These are phyloP conservation scores for Moesziomyces sp. DNA, from an alignment of 1,284 basidiomycete genomes.

Conservation along the genomic window DNA sequence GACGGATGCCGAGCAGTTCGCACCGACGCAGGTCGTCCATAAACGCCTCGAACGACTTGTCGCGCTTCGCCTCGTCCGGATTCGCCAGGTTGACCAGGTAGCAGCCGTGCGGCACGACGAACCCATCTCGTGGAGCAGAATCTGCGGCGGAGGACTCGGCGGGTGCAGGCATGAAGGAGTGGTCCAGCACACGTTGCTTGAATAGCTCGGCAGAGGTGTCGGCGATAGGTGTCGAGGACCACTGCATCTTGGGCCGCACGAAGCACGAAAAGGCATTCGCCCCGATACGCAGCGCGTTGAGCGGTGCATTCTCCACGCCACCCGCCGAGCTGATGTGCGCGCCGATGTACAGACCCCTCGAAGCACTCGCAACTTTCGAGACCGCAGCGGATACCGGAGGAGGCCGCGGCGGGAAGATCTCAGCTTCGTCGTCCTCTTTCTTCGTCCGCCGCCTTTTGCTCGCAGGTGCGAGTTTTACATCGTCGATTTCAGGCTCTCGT, in stretches of 20 bases:
- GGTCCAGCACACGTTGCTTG: constrained; percentile 14
- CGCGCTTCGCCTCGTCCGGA: constrained; percentile 80
- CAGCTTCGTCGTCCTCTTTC: constrained; percentile 17
- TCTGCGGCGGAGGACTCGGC: too few species aligned
- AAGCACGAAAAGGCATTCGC: constrained; percentile 86
- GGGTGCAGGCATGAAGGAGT: constrained; percentile 19
- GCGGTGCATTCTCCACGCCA: constrained; percentile 79
- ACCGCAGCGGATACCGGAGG: neutral
- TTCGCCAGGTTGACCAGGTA: constrained; percentile 88
- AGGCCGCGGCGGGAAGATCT: constrained; percentile 24
- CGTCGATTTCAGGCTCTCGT: neutral
- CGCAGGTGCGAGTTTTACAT: constrained; percentile 1
- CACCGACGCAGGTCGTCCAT: constrained; percentile 84
- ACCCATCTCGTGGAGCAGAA: constrained; percentile 18
- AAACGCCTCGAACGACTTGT: constrained; percentile 83
- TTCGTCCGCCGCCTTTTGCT: constrained; percentile 18
- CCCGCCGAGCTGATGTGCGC: constrained; percentile 84
- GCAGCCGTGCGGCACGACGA: constrained; percentile 82
- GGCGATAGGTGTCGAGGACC: constrained; percentile 76
- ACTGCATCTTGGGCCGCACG: constrained; percentile 83
- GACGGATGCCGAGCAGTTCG: constrained; percentile 77
- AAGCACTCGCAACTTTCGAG: neutral
- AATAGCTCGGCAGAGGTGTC: constrained; percentile 70
- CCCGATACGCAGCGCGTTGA: constrained; percentile 75
- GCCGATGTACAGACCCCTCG: constrained; percentile 71